These are phyloP conservation scores for Physcomitrium patens DNA, from an alignment of 225 moss, liverwort and hornwort species.

Conservation along the genomic window DNA sequence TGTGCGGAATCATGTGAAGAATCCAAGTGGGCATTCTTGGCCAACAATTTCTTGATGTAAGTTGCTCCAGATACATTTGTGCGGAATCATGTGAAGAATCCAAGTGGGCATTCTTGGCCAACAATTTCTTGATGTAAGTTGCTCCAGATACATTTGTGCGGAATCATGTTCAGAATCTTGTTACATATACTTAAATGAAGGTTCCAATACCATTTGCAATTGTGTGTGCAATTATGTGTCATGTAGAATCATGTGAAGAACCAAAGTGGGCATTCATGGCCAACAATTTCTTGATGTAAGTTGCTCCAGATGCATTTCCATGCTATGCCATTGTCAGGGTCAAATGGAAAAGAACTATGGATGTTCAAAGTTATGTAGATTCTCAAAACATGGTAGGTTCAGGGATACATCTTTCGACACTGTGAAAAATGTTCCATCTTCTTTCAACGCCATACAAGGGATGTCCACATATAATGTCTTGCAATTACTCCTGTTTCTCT, in stretches of 20 bases:
- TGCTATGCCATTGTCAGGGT: conserved; percentile 60
- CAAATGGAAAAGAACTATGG: conserved; percentile 55
- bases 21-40: too few relatives aligned
- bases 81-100: too few relatives aligned
- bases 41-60: too few relatives aligned
- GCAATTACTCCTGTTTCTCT: neutral
- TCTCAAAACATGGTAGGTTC: conserved; percentile 40
- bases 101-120: too few relatives aligned
- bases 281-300: neutral
- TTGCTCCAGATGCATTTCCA: conserved; percentile 27
- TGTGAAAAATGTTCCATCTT: conserved; percentile 55
- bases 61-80: too few relatives aligned
- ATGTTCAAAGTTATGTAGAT: conserved; percentile 26
- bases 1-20: too few relatives aligned
- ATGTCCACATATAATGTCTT: conserved; percentile 57
- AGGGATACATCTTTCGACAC: conserved; percentile 19
- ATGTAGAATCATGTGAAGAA: conserved; percentile 54
- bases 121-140: too few relatives aligned
- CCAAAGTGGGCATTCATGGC: conserved; percentile 45
- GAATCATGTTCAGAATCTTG: too few relatives aligned
- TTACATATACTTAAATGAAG: too few relatives aligned
- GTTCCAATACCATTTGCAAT: too few relatives aligned
- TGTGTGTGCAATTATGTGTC: conserved; percentile 32
- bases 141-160: too few relatives aligned
- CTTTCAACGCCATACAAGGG: conserved; percentile 64